These are phyloP conservation scores for Flaveria brownii DNA, from an alignment of 129 eudicot genomes.

Conservation along the genomic window DNA sequence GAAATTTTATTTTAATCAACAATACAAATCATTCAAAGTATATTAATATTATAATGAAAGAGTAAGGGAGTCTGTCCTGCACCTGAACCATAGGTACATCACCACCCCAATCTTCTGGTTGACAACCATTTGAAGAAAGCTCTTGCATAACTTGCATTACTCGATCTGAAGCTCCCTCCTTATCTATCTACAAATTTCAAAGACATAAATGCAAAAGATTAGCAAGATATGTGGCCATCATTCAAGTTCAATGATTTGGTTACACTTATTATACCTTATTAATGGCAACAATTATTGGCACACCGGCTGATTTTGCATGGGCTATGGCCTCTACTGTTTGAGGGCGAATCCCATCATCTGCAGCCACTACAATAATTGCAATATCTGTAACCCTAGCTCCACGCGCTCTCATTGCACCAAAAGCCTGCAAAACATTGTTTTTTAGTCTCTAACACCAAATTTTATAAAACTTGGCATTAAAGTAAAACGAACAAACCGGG, in stretches of 20 bases:
- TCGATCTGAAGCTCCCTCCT: conserved; percentile 93
- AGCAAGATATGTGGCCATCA: conserved; percentile 13
- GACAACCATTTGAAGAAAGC: conserved; percentile 78
- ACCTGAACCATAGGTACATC: conserved; percentile 96
- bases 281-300: conserved; percentile 86
- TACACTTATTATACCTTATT: conserved; percentile 55
- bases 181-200: conserved; percentile 65
- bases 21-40: conserved; percentile 1
- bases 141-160: conserved; percentile 96
- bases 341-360: conserved; percentile 97
- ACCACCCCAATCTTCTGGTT: conserved; percentile 99
- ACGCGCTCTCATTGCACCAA: conserved; percentile 99
- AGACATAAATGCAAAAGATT: not conserved
- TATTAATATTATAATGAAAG: not conserved
- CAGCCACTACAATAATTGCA: conserved; percentile 96
- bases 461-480: not conserved
- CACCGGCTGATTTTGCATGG: conserved; percentile 96
- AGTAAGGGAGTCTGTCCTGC: conserved; percentile 17
- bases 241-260: conserved; percentile 17
- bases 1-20: not conserved
- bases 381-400: conserved; percentile 98
- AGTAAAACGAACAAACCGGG: not conserved
- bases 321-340: conserved; percentile 97
- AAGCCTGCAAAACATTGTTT: conserved; percentile 53
- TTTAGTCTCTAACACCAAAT: not conserved